Conservation (phyloP, 768 basidiomycete species). For the Boletus pseudopeckii region DNA sequence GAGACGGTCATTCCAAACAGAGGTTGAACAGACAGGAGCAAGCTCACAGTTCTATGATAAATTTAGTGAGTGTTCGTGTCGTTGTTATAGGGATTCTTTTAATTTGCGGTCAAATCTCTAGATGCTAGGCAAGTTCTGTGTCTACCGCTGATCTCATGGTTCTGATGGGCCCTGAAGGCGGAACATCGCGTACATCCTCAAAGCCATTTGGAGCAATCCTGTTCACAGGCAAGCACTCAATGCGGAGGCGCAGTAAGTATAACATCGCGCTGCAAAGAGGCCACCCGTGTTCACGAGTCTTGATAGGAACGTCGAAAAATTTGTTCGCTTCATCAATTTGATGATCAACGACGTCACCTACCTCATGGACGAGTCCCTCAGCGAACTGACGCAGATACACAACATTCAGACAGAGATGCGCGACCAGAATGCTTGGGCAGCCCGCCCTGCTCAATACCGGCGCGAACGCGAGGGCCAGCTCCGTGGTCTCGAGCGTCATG, state of each 20-base stretch:
- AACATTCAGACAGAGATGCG: conserved; percentile 84
- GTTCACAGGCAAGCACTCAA: conserved; percentile 84
- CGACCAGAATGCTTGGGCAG: conserved; percentile 65
- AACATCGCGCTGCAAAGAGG: not conserved
- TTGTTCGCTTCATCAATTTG: conserved; percentile 93
- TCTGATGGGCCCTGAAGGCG: conserved; percentile 48
- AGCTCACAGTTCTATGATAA: conserved; percentile 99
- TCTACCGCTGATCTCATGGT: not conserved
- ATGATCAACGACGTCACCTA: conserved; percentile 99
- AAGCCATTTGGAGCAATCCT: conserved; percentile 89
- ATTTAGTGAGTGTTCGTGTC: conserved; percentile 64
- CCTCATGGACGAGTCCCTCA: conserved; percentile 93
- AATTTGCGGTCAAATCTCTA: conserved; percentile 18
- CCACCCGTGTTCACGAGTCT: conserved; percentile 2
- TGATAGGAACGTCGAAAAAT: conserved; percentile 81
- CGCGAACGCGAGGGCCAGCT: conserved; percentile 81
- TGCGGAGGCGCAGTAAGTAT: conserved; percentile 66
- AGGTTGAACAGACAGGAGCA: conserved; percentile 96
- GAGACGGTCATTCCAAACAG: conserved; percentile 38
- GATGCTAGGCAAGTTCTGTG: conserved; percentile 48
- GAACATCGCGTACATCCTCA: conserved; percentile 84
- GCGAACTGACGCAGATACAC: conserved; percentile 84
- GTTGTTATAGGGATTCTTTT: conserved; percentile 1
- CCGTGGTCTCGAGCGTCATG: conserved; percentile 77
- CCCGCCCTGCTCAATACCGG: conserved; percentile 63